Evolutionary conservation across 176 grass and related monocot genomes (phyloP).

Genomic region (Melocanna baccifera): DNA sequence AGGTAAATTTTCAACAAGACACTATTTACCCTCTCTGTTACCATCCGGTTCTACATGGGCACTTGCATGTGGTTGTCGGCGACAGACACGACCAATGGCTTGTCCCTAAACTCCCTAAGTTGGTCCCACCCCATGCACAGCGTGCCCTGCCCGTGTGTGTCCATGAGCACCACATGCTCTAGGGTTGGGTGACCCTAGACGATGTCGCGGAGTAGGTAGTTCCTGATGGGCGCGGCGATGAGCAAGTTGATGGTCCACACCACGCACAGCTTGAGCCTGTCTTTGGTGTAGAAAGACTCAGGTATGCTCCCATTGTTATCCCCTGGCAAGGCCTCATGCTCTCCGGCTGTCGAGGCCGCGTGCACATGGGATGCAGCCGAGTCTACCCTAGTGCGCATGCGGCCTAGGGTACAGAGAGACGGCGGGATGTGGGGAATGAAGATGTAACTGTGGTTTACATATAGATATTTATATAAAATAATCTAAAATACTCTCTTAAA

Average conservation of each 20-base stretch:
- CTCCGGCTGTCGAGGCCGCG: neutral
- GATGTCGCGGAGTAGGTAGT: constrained; percentile 80
- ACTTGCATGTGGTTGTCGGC: constrained; percentile 66
- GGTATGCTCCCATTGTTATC: constrained; percentile 53
- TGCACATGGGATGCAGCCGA: neutral
- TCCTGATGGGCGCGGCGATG: constrained; percentile 64
- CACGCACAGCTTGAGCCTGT: constrained; percentile 66
- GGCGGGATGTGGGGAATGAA: too few relatives aligned
- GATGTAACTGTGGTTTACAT: too few relatives aligned
- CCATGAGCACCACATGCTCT: constrained; percentile 54
- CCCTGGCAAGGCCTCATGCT: constrained; percentile 12
- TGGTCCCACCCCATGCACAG: constrained; percentile 54
- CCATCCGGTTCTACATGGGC: neutral
- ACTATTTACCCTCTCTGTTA: too few relatives aligned
- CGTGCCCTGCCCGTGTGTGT: constrained; percentile 66
- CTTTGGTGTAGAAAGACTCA: constrained; percentile 78
- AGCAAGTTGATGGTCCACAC: constrained; percentile 79
- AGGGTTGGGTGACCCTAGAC: constrained; percentile 74
- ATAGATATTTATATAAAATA: too few relatives aligned
- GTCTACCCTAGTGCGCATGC: constrained; percentile 59
- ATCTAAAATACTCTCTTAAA: too few relatives aligned
- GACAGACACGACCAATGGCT: constrained; percentile 47
- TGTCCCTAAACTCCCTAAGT: constrained; percentile 69
- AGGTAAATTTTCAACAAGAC: too few relatives aligned
- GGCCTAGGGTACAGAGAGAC: too few relatives aligned